Conservation (phyloP, 1,139 yeast species). For the Hyphopichia buzzinii region DNA sequence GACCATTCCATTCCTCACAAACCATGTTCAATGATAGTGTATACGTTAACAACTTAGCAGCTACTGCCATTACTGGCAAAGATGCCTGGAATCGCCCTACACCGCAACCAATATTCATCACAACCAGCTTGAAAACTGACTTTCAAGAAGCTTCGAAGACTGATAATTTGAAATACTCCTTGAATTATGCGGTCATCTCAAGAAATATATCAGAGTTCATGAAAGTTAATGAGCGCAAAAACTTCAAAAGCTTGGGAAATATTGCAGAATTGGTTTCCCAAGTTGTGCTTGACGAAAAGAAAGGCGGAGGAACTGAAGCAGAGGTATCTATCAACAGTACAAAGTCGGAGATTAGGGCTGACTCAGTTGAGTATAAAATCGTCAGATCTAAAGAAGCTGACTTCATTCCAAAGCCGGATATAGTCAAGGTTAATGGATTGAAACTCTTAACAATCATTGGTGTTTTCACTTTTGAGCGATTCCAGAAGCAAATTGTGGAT, state of each 20-base stretch:
- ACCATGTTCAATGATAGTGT: conserved; percentile 47
- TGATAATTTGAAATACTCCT: conserved; percentile 77
- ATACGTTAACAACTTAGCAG: conserved; percentile 54
- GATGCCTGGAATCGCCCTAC: conserved; percentile 76
- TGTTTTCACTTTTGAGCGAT: conserved; percentile 84
- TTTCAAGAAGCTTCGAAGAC: conserved; percentile 67
- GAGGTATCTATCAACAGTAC: conserved; percentile 45
- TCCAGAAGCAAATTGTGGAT: conserved; percentile 71
- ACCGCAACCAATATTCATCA: conserved; percentile 65
- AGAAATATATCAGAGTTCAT: conserved; percentile 57
- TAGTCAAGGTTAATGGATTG: conserved; percentile 50
- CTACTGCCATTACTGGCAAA: conserved; percentile 66
- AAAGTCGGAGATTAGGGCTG: conserved; percentile 59
- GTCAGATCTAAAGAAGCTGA: conserved; percentile 22
- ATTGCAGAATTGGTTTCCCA: conserved; percentile 56
- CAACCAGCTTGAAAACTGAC: conserved; percentile 62
- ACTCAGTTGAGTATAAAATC: conserved; percentile 39
- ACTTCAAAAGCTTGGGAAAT: conserved; percentile 51
- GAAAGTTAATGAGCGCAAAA: conserved; percentile 41
- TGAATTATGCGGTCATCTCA: conserved; percentile 84
- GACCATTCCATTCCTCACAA: conserved; percentile 14
- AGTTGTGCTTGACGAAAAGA: conserved; percentile 46
- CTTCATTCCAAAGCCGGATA: conserved; percentile 28
- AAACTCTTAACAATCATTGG: conserved; percentile 78
- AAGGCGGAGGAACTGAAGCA: conserved; percentile 53